Evolutionary conservation across 495 filamentous ascomycete species (phyloP), one percentile per base, ranked within the genome.

Genomic region (Xylaria grammica): DNA sequence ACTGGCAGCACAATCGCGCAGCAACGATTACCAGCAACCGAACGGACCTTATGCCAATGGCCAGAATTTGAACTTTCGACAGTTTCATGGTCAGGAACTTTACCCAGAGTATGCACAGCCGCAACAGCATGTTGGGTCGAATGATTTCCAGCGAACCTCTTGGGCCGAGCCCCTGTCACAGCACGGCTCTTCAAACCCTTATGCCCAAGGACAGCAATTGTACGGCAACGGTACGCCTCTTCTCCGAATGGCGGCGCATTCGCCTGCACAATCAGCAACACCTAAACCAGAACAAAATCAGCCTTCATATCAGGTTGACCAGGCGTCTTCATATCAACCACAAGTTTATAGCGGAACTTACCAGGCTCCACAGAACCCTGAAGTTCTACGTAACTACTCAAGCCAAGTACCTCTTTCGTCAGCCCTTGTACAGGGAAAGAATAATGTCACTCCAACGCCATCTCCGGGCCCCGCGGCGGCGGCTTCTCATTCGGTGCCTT

Each of bases 151-250:
- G 26, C 51, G 36, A 1, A 53, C 30, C 15, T 38, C 60, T 27
- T 63, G 60, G 60, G 19, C 38, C 1, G 61, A 44, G 40, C 26
- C 49, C 42, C 48, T 42, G 34, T 6, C 60, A 4, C 62, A 64
- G 30, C 52, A 58, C 13, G 27, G 17, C 30, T 15, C 44, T 26
- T 13, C 38, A 4, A 55, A n/a, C 26, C 52, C 51, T 38, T 63
- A 63, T 50, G 32, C 22, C 29, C 51, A 63, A 49, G 61, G 61
- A n/a, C 62, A 64, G 45, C 53, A 51, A 29, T 36, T 58, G 45
- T 58, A 64, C 24, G 9, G n/a, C 10, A 63, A 63, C 17, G 48
- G 55, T 9, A 24, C 42, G 15, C 24, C 50, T 26, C 22, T 38
- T 5, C 13, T 55, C 3, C 50, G 60, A 10, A 44, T 55, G 20